Conservation (phyloP, 2,329 filamentous ascomycete species). For the Mariannaea elegans region DNA sequence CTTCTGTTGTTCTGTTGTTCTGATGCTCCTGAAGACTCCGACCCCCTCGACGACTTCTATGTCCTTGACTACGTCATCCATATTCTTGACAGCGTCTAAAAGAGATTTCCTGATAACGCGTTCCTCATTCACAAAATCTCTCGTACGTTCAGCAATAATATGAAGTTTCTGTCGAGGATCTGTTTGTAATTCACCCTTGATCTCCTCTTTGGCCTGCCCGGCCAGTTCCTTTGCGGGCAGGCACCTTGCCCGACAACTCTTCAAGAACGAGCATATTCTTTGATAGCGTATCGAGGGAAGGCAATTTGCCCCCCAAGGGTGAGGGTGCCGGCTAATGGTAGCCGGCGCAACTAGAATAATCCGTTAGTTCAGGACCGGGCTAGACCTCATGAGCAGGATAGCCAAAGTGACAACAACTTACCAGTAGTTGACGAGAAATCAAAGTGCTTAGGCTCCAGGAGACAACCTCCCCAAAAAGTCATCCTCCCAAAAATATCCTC, state of each 20-base stretch:
- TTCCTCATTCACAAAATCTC: conserved; percentile 34
- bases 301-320: no score
- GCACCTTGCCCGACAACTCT: neutral
- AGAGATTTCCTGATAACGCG: neutral
- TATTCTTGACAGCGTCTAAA: conserved; percentile 1
- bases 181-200: conserved; percentile 9
- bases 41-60: no score
- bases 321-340: no score
- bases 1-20: conserved; percentile 92
- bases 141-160: conserved; percentile 23
- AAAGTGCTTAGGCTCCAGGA: no score
- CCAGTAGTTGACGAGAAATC: no score
- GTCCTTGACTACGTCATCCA: conserved; percentile 20
- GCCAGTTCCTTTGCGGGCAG: neutral
- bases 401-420: no score
- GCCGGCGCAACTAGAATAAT: neutral
- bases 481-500: no score
- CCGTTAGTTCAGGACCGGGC: neutral
- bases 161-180: neutral
- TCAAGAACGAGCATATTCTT: neutral
- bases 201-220: conserved; percentile 7
- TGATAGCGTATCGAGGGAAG: neutral
- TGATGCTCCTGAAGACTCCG: no score
- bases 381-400: no score
- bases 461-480: no score